Evolutionary conservation across 2,329 filamentous ascomycete species (phyloP).

Genomic region (Colletotrichum eremochloae): DNA sequence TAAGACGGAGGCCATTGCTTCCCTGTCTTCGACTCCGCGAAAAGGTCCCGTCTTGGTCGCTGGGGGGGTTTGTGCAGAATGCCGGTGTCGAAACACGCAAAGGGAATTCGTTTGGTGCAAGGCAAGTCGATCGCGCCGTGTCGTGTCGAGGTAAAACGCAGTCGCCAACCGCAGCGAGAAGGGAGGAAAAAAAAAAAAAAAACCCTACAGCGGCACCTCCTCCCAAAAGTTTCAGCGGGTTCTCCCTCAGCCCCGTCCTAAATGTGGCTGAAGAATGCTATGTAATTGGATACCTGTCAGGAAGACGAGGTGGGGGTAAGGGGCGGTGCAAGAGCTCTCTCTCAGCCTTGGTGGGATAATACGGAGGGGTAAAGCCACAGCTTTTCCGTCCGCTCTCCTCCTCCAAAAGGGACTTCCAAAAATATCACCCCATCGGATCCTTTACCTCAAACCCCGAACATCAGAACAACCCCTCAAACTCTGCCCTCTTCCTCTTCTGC

Average conservation of each 20-base stretch:
- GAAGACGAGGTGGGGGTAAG: neutral
- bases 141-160: neutral
- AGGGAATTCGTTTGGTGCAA: too few species aligned
- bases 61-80: neutral
- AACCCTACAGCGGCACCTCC: neutral
- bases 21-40: neutral
- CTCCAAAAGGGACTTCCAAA: too few species aligned
- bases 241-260: conserved; percentile 4
- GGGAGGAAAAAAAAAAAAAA: neutral
- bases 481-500: neutral
- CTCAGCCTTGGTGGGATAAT: conserved; percentile 23
- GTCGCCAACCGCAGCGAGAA: neutral
- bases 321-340: neutral
- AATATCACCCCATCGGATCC: neutral
- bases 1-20: conserved; percentile 40
- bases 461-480: neutral
- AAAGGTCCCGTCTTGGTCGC: neutral
- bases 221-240: conserved; percentile 25
- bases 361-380: neutral
- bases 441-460: neutral
- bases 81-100: neutral
- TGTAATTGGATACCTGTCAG: neutral
- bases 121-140: neutral
- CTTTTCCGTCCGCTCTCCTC: neutral
- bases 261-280: neutral